Base-by-base conservation (phyloP, 139 green algal species). In the Picochlorum sp. region DNA sequence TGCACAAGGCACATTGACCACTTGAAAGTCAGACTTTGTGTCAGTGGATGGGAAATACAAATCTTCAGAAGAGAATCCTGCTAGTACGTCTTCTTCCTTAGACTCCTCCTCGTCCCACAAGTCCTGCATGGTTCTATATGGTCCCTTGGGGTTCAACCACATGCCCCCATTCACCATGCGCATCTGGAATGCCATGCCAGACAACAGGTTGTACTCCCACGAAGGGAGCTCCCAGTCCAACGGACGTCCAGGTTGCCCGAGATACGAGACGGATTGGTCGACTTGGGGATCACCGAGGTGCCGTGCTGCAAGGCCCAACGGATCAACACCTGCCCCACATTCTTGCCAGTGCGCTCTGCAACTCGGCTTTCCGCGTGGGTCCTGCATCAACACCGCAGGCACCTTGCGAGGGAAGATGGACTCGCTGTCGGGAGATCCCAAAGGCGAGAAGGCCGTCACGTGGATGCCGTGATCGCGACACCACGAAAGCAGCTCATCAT, bases 281-380 rank as follows among this genome's bases (percentile, higher is more conserved):
- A 83, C 78, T 98, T 98, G 38, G 92, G 86, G 69, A 98, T 86
- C 50, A 95, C 81, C 21, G 72, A 86, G n/a, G 81, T 93, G 52
- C 88, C 87, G 20, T 83, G 80, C 76, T 97, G 84, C n/a, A 97
- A 14, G 21, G 70, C 86, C 91, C 91, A 97, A 2, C 87, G 82
- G 34, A 97, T 79, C 14, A 96, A 63, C 11, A 97, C 74, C 83
- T 96, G 85, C 16, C 71, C 90, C 11, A 82, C 64, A 32, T 67
- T 78, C 70, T 84, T 88, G 45, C 73, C 74, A 1, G 78, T 62
- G 58, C 77, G 74, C 15, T 54, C 28, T 1, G 88, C 85, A 4
- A 93, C 62, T 4, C 63, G 58, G 58, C 52, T 76, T 44, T 5
- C 96, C 74, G 2, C 51, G 50, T 0, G 67, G 57, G 32, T 97